Percentiles rank a stretch among this genome's conserved stretches.
Conservation (phyloP, 192 early-diverging fungal species). For the Coemansia sp. region DNA sequence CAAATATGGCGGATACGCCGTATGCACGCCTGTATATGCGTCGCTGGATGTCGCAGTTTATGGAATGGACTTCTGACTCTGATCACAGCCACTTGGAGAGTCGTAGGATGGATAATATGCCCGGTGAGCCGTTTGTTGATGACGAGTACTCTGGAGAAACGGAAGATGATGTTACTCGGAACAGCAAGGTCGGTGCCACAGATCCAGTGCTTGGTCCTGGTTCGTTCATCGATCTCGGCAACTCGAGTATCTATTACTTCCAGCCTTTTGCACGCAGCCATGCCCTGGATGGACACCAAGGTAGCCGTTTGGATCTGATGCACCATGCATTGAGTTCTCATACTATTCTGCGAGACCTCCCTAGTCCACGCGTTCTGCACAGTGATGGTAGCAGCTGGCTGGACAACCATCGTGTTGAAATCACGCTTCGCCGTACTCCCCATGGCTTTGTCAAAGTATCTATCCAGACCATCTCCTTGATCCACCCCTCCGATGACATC, state of each 20-base stretch:
- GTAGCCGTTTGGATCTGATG: constrained; percentile 17
- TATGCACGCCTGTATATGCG: constrained; percentile 29
- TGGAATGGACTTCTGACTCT: constrained; percentile 15
- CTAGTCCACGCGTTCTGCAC: constrained; percentile 13
- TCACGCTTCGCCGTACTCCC: constrained; percentile 16
- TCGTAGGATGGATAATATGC: too few species aligned
- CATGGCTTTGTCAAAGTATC: constrained; percentile 26
- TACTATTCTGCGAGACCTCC: constrained; percentile 14
- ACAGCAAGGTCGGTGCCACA: not conserved
- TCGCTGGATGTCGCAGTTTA: constrained; percentile 30
- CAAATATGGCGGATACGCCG: not conserved
- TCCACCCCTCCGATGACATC: constrained; percentile 22
- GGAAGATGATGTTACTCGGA: not conserved
- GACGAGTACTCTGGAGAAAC: not conserved
- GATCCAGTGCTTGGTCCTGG: constrained; percentile 3
- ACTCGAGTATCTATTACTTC: constrained; percentile 42
- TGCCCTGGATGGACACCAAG: not conserved
- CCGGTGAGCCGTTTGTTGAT: not conserved
- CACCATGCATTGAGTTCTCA: constrained; percentile 2
- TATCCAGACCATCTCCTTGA: constrained; percentile 25
- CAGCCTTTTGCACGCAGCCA: constrained; percentile 1
- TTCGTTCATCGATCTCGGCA: constrained; percentile 24
- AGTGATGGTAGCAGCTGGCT: constrained; percentile 18
- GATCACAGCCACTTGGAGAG: too few species aligned
- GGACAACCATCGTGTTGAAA: constrained; percentile 40